These are phyloP conservation scores for Euryodendron excelsum DNA, from an alignment of 148 eudicot genomes.

Conservation along the genomic window DNA sequence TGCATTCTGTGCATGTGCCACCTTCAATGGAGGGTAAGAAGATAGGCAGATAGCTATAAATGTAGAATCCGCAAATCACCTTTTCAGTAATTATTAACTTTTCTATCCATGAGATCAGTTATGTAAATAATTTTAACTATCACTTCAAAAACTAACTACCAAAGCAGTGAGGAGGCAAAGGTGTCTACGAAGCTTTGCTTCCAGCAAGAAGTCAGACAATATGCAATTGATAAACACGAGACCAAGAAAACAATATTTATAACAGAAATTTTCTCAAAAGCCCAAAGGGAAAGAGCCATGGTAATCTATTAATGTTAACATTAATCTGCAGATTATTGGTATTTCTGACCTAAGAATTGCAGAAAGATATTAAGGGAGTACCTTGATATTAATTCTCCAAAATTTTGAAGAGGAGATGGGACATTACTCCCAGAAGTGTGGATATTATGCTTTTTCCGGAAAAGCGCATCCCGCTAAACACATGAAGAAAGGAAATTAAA, in stretches of 20 bases:
- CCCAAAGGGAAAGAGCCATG: neutral
- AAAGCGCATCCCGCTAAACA: slow-evolving; percentile 65
- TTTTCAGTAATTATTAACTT: no score
- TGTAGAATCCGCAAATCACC: no score
- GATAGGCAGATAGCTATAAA: no score
- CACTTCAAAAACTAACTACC: neutral
- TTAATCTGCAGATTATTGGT: neutral
- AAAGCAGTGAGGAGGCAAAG: neutral
- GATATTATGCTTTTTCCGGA: slow-evolving; percentile 71
- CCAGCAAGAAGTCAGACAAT: no score
- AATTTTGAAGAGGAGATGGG: slow-evolving; percentile 85
- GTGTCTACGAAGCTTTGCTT: neutral
- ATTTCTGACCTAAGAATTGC: neutral
- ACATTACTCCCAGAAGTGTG: slow-evolving; percentile 74
- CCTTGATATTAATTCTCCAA: slow-evolving; percentile 68
- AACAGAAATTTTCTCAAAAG: neutral
- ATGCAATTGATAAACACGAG: neutral
- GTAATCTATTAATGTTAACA: neutral
- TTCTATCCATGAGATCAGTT: no score
- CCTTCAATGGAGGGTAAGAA: no score
- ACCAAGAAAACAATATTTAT: neutral
- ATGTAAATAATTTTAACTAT: no score
- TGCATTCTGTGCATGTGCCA: no score
- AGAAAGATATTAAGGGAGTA: slow-evolving; percentile 20
- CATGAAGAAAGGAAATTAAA: slow-evolving; percentile 11